Evolutionary conservation across 495 filamentous ascomycete genomes (phyloP).

Genomic region (Aspergillus indologenus): DNA sequence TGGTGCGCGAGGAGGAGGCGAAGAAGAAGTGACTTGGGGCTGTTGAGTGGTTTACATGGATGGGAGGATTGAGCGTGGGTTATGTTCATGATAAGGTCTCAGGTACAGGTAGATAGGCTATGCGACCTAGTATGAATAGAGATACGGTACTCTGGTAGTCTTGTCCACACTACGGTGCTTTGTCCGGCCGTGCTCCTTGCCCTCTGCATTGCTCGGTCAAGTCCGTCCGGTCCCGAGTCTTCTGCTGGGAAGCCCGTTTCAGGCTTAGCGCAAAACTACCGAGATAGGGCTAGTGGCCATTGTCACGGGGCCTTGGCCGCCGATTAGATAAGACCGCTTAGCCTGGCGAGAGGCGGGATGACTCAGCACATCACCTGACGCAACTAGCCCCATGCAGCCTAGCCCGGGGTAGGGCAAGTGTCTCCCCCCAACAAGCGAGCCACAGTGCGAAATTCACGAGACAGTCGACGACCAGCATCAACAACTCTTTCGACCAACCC

Average conservation of each 20-base stretch:
- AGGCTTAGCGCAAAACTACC: neutral
- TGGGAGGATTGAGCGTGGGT: neutral
- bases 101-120: neutral
- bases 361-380: constrained; percentile 18
- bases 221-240: no score
- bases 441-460: constrained; percentile 48
- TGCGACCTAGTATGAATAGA: no score
- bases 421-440: constrained; percentile 40
- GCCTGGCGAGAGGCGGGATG: constrained; percentile 9
- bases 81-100: neutral
- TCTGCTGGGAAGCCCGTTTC: no score
- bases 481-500: constrained; percentile 39
- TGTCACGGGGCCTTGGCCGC: neutral
- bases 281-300: neutral
- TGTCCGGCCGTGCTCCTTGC: no score
- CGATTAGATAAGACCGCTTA: neutral
- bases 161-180: no score
- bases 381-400: constrained; percentile 16
- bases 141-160: no score
- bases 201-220: no score
- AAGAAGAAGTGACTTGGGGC: constrained; percentile 31
- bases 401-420: constrained; percentile 36
- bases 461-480: constrained; percentile 38
- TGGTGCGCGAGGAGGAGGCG: constrained; percentile 50
- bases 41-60: neutral